These are phyloP conservation scores for Elsinoe arachidis DNA, from an alignment of 2,329 filamentous ascomycete species.

Conservation along the genomic window DNA sequence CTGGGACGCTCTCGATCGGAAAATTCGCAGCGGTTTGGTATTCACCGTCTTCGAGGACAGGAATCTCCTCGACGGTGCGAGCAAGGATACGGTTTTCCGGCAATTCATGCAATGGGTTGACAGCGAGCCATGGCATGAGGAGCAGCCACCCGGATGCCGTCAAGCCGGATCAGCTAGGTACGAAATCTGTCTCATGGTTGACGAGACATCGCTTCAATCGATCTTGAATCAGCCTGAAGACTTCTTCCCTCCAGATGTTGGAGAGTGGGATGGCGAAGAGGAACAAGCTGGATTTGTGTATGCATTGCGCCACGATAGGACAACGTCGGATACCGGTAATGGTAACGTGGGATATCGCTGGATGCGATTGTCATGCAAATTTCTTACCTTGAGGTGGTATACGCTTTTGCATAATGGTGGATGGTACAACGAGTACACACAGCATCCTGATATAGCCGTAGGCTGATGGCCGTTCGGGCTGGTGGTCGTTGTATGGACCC, in stretches of 20 bases:
- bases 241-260: not conserved
- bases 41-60: constrained; percentile 17
- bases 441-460: not conserved
- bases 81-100: constrained; percentile 5
- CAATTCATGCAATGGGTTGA: constrained; percentile 15
- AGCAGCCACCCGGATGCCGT: not conserved
- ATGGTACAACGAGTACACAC: not conserved
- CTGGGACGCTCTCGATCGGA: constrained; percentile 11
- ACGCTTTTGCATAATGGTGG: not conserved
- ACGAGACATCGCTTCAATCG: not conserved
- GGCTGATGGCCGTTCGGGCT: not conserved
- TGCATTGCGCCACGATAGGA: not conserved
- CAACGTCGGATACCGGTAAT: too few species aligned
- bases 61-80: constrained; percentile 14
- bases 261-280: not conserved
- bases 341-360: not conserved
- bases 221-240: not conserved
- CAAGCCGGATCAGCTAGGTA: not conserved
- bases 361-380: not conserved
- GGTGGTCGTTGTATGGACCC: too few species aligned
- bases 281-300: not conserved
- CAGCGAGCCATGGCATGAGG: not conserved
- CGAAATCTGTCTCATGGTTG: not conserved
- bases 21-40: constrained; percentile 14
- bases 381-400: not conserved